Evolutionary conservation across 805 yeast genomes (phyloP), one percentile per base, ranked within the genome.

Genomic region (Blastobotrys parvus): DNA sequence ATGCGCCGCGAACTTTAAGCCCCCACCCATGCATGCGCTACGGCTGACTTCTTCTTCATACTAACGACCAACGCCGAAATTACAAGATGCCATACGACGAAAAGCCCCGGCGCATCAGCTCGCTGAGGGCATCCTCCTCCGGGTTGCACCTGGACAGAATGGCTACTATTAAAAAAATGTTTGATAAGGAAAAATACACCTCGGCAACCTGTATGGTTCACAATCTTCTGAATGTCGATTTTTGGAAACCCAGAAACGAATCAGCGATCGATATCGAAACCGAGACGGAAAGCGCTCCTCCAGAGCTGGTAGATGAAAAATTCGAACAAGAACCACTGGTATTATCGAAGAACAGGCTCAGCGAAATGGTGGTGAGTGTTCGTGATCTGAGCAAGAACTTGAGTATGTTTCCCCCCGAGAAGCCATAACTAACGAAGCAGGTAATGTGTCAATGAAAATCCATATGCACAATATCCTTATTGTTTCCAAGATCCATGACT

Each of bases 301-400:
- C 37, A 30, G 44, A 29, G 31, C 16, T 30, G 22, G 39, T 17
- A 3, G 35, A 39, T 35, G 42, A 39, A 18, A 22, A 27, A n/a
- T 16, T 39, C 17, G 17, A 23, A 6, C 33, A 25, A 8, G 33
- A 19, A 10, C 22, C 33, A 13, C 50, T 49, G 35, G 42, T 43
- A 19, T 42, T 58, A 41, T 49, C 57, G 16, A 55, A 55, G 40
- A 53, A 54, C 32, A 56, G 53, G 16, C 47, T 58, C 16, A 51
- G 58, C 5, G 57, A 58, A 16, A 51, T 58, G 53, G 62, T 57
- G 16, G 46, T 54, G 38, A 53, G 57, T 29, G 58, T 58, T 16
- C 50, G 62, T 10, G 62, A 58, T 38, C 46, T 58, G 32, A 53
- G 56, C 43, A 54, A 52, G 40, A 56, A 54, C 38, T 49, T 58